These are phyloP conservation scores for Hypoxylon crocopeplum DNA, from an alignment of 495 filamentous ascomycete species.

Conservation along the genomic window DNA sequence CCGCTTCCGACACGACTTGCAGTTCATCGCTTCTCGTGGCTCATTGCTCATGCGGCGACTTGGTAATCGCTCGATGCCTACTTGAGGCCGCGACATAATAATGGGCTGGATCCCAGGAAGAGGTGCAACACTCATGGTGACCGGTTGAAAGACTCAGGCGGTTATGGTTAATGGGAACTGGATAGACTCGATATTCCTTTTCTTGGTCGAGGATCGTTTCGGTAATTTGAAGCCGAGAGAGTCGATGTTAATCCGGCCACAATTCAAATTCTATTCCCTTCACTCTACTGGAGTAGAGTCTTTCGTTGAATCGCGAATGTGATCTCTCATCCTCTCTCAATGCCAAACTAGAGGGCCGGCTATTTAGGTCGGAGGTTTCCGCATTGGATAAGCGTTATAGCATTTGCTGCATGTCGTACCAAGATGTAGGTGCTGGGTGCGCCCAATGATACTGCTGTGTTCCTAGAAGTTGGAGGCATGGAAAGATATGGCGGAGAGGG, in stretches of 20 bases:
- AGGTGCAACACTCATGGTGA: conserved; percentile 40
- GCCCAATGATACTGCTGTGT: conserved; percentile 21
- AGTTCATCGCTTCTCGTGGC: conserved; percentile 90
- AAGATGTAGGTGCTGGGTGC: conserved; percentile 15
- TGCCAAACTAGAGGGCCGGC: not conserved
- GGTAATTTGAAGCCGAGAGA: no score
- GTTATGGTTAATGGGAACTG: conserved; percentile 1
- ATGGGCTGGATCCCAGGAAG: conserved; percentile 44
- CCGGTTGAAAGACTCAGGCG: conserved; percentile 31
- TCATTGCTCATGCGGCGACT: conserved; percentile 74
- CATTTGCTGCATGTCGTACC: conserved; percentile 20
- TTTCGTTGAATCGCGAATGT: not conserved
- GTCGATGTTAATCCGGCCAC: conserved; percentile 1
- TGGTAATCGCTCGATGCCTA: conserved; percentile 84
- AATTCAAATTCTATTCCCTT: not conserved
- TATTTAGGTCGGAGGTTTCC: conserved; percentile 1
- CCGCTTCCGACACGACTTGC: conserved; percentile 88
- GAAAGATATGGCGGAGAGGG: conserved; percentile 23
- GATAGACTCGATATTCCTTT: not conserved
- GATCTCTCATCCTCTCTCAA: conserved; percentile 17
- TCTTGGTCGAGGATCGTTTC: conserved; percentile 1
- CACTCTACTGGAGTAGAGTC: conserved; percentile 23
- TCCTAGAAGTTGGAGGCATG: conserved; percentile 25
- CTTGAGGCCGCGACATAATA: conserved; percentile 75
- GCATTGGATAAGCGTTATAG: conserved; percentile 20